Percentiles rank a stretch among this genome's conserved stretches.
These are phyloP conservation scores for Cystofilobasidium bisporidii DNA, from an alignment of 768 basidiomycete genomes.

Conservation along the genomic window DNA sequence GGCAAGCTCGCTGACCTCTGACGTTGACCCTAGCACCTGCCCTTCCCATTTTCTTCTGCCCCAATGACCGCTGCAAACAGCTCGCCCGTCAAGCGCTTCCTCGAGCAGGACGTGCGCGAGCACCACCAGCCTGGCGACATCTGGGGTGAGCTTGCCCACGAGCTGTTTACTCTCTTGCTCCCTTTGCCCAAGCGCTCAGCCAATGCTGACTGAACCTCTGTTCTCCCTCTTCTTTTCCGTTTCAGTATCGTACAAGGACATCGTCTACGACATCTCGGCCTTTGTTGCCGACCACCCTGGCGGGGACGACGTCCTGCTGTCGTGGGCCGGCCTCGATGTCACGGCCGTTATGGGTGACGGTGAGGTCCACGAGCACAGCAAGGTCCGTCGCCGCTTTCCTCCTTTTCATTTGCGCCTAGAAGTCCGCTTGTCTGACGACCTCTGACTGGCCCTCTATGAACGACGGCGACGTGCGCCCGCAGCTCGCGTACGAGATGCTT, in stretches of 20 bases:
- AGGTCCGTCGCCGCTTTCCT: slow-evolving; percentile 42
- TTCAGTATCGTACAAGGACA: slow-evolving; percentile 64
- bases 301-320: slow-evolving; percentile 79
- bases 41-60: no score
- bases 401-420: no score
- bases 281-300: slow-evolving; percentile 18
- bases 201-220: neutral
- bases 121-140: neutral
- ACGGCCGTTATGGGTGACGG: slow-evolving; percentile 70
- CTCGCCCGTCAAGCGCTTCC: neutral
- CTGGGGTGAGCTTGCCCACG: neutral
- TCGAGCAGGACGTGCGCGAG: neutral
- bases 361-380: slow-evolving; percentile 75
- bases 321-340: slow-evolving; percentile 75
- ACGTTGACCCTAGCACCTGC: no score
- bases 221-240: neutral
- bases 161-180: no score
- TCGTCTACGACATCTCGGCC: slow-evolving; percentile 78
- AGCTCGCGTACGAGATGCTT: neutral
- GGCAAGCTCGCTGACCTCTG: no score
- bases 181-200: no score
- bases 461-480: neutral
- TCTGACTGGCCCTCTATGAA: neutral
- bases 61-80: no score
- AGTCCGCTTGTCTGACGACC: no score